phyloP scores from a whole-genome alignment of 768 basidiomycete genomes.

The Hypholoma fasciculare region DNA sequence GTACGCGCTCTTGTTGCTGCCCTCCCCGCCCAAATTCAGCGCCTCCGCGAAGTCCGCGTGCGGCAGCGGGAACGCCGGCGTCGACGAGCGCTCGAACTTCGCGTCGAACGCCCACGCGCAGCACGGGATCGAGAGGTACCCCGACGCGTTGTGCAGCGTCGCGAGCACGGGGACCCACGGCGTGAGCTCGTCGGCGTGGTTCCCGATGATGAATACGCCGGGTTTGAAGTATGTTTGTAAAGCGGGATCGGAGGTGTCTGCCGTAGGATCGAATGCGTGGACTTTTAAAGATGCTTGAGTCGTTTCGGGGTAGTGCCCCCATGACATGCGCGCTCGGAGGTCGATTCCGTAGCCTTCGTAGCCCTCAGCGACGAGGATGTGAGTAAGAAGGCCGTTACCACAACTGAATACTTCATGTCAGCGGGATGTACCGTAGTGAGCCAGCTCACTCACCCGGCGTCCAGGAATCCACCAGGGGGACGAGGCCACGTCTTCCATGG shows the following conservation, averaged over 20 bases:
- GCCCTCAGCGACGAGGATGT: slow-evolving; percentile 83
- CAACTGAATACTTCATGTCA: slow-evolving; percentile 47
- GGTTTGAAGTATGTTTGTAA: slow-evolving; percentile 31
- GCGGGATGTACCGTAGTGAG: background rate
- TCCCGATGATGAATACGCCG: slow-evolving; percentile 82
- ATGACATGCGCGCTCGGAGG: slow-evolving; percentile 81
- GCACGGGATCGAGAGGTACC: slow-evolving; percentile 86
- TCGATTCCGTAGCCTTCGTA: slow-evolving; percentile 87
- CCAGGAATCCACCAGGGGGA: slow-evolving; percentile 84
- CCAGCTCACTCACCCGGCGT: slow-evolving; percentile 65
- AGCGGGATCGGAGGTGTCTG: slow-evolving; percentile 1
- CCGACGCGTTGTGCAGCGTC: slow-evolving; percentile 56
- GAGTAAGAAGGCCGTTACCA: slow-evolving; percentile 91
- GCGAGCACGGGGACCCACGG: slow-evolving; percentile 91
- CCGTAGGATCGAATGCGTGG: slow-evolving; percentile 68
- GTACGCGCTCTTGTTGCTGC: slow-evolving; percentile 67
- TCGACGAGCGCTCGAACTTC: slow-evolving; percentile 55
- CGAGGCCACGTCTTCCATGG: slow-evolving; percentile 78
- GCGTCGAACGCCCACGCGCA: slow-evolving; percentile 84
- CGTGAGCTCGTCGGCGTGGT: slow-evolving; percentile 95
- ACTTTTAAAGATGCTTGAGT: slow-evolving; percentile 68
- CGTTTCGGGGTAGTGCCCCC: slow-evolving; percentile 69
- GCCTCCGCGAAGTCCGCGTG: slow-evolving; percentile 29
- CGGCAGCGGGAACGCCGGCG: slow-evolving; percentile 28
- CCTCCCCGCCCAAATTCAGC: slow-evolving; percentile 60